Evolutionary conservation across 257 asterid species (phyloP).

Genomic region (Solanum virginianum): DNA sequence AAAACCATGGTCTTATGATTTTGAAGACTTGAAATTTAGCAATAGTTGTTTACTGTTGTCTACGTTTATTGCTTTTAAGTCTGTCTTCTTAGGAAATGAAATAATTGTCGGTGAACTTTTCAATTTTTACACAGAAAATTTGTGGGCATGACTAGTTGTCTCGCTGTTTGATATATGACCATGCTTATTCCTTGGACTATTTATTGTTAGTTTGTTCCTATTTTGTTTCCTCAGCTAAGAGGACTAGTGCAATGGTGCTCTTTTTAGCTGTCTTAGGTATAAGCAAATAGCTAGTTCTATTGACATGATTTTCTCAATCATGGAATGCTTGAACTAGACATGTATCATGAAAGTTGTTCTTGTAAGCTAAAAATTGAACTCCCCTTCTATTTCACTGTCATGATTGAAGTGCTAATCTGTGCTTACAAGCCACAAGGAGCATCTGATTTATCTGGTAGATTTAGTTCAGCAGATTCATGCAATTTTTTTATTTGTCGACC

Average conservation of each 20-base stretch:
- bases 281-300: neutral
- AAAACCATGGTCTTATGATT: neutral
- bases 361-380: neutral
- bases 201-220: neutral
- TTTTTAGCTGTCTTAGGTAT: neutral
- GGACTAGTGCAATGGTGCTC: neutral
- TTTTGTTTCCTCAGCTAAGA: neutral
- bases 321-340: neutral
- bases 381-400: neutral
- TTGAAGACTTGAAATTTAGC: neutral
- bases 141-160: neutral
- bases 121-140: neutral
- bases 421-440: neutral
- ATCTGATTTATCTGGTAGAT: neutral
- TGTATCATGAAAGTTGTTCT: neutral
- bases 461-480: no score
- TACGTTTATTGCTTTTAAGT: neutral
- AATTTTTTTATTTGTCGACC: no score
- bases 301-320: neutral
- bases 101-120: neutral
- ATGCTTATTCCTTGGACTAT: neutral
- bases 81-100: neutral
- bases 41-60: neutral
- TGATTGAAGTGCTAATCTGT: neutral
- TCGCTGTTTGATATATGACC: no score